Evolutionary conservation across 768 basidiomycete genomes (phyloP).

Genomic region (Lactifluus subvellereus): DNA sequence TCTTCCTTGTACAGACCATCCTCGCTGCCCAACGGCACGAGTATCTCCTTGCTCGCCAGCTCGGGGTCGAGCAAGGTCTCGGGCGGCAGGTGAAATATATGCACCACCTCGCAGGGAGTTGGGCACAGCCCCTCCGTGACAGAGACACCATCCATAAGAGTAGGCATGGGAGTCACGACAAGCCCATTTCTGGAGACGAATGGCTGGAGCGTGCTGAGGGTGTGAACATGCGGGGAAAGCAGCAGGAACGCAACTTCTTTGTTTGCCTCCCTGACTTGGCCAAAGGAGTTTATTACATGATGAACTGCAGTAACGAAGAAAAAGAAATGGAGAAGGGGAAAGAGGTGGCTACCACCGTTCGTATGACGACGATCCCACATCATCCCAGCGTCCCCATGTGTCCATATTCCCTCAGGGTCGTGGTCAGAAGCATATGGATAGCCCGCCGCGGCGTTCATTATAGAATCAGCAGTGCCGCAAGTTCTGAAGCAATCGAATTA

Average conservation of each 20-base stretch:
- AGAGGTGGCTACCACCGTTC: slow-evolving; percentile 76
- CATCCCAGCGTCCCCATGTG: slow-evolving; percentile 52
- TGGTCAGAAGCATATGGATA: slow-evolving; percentile 77
- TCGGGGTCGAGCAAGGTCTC: slow-evolving; percentile 25
- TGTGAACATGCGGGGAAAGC: slow-evolving; percentile 46
- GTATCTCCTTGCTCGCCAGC: slow-evolving; percentile 41
- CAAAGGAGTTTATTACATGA: neutral
- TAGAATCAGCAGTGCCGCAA: slow-evolving; percentile 80
- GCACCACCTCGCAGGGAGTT: slow-evolving; percentile 62
- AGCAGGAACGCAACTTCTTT: slow-evolving; percentile 75
- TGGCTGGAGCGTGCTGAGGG: slow-evolving; percentile 58
- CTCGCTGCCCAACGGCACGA: slow-evolving; percentile 56
- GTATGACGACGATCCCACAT: no score
- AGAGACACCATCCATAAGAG: slow-evolving; percentile 50
- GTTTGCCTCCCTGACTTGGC: slow-evolving; percentile 65
- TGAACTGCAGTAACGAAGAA: neutral
- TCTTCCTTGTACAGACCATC: slow-evolving; percentile 79
- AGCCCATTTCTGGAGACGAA: slow-evolving; percentile 49
- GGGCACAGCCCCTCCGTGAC: slow-evolving; percentile 50
- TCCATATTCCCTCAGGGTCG: slow-evolving; percentile 80
- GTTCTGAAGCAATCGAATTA: no score
- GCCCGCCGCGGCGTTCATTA: slow-evolving; percentile 65
- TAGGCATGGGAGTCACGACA: slow-evolving; percentile 60
- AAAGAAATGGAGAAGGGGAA: neutral
- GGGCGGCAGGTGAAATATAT: slow-evolving; percentile 47